Conservation (phyloP, 2,329 filamentous ascomycete species). For the Incumbomyces lentus region DNA sequence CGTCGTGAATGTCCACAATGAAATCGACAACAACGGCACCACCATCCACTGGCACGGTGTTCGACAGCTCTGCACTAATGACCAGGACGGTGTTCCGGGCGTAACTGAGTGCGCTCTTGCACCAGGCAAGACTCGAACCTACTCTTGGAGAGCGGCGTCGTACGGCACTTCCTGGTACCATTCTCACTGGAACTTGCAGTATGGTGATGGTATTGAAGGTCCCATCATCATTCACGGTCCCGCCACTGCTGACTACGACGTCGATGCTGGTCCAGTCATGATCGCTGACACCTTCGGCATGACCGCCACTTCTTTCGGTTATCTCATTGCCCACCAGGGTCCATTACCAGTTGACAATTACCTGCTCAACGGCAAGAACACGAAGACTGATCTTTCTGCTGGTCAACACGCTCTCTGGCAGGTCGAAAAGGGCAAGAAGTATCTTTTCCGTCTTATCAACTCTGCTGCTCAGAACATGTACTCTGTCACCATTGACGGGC, state of each 20-base stretch:
- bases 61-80: constrained; percentile 25
- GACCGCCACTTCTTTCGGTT: constrained; percentile 10
- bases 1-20: constrained; percentile 46
- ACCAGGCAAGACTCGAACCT: constrained; percentile 22
- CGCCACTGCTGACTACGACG: constrained; percentile 30
- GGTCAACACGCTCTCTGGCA: constrained; percentile 18
- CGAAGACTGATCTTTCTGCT: constrained; percentile 12
- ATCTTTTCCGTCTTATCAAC: constrained; percentile 28
- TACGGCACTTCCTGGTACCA: constrained; percentile 28
- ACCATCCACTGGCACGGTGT: constrained; percentile 53
- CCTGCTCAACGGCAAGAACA: constrained; percentile 20
- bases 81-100: constrained; percentile 26
- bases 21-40: constrained; percentile 45
- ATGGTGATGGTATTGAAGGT: constrained; percentile 23
- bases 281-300: constrained; percentile 24
- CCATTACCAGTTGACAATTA: constrained; percentile 16
- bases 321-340: constrained; percentile 16
- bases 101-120: constrained; percentile 33
- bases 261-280: constrained; percentile 27
- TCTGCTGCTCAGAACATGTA: constrained; percentile 40
- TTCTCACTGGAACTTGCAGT: constrained; percentile 24
- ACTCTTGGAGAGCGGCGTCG: constrained; percentile 23
- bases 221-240: constrained; percentile 31
- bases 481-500: constrained; percentile 43
- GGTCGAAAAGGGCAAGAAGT: constrained; percentile 24